Conservation (phyloP, 2,329 filamentous ascomycete species). For the Calonectria pauciramosa region DNA sequence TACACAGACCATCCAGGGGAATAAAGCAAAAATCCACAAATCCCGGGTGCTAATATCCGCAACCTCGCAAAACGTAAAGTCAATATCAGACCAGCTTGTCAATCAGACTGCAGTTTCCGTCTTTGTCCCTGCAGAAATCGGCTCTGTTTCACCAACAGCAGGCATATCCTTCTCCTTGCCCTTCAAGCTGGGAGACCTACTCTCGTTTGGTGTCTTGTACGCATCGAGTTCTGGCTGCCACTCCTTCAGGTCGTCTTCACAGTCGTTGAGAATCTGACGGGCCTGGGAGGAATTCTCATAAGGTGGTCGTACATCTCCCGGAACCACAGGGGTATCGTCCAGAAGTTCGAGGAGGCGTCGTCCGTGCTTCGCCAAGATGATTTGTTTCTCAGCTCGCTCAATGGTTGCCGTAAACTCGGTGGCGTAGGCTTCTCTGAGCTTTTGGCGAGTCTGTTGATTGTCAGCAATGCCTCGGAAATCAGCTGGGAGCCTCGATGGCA, state of each 20-base stretch:
- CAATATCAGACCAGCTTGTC: background rate
- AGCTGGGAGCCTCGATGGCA: constrained; percentile 49
- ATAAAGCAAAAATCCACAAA: background rate
- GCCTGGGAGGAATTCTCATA: constrained; percentile 79
- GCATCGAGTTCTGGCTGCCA: constrained; percentile 71
- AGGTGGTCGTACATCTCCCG: constrained; percentile 80
- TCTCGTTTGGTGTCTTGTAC: constrained; percentile 42
- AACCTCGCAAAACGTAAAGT: background rate
- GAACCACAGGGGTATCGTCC: constrained; percentile 90
- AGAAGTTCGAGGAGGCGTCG: constrained; percentile 86
- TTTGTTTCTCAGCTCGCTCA: constrained; percentile 96
- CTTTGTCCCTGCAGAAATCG: background rate
- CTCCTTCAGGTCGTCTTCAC: constrained; percentile 86
- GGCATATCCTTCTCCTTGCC: constrained; percentile 46
- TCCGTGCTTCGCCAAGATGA: constrained; percentile 92
- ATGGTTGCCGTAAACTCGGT: constrained; percentile 91
- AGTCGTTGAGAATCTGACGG: constrained; percentile 90
- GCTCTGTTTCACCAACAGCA: constrained; percentile 18
- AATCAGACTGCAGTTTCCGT: background rate
- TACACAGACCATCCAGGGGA: background rate
- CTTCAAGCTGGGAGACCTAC: constrained; percentile 40
- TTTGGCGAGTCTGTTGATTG: constrained; percentile 80
- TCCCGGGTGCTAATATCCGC: background rate
- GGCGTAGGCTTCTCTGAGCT: constrained; percentile 95
- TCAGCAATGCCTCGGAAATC: constrained; percentile 22